Evolutionary conservation across 305 asterid genomes (phyloP).

Genomic region (Fraxinus platypoda): DNA sequence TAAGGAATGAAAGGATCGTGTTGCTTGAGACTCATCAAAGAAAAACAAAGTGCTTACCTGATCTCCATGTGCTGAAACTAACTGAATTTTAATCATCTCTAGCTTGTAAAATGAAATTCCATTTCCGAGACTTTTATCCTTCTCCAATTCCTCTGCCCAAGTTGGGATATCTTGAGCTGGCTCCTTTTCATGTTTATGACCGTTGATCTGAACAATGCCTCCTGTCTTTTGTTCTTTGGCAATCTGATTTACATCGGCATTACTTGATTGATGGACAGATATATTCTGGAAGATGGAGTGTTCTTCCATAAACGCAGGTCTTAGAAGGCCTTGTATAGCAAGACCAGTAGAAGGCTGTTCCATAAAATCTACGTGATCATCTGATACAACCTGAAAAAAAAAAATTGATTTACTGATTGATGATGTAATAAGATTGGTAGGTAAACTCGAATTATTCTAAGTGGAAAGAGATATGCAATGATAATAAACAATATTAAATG

Average conservation of each 20-base stretch:
- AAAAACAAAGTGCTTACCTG: slow-evolving; percentile 40
- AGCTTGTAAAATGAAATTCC: slow-evolving; percentile 90
- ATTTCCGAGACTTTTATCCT: slow-evolving; percentile 59
- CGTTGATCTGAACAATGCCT: slow-evolving; percentile 49
- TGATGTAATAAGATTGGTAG: background rate
- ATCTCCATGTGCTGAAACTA: slow-evolving; percentile 67
- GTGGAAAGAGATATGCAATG: background rate
- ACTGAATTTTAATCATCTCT: slow-evolving; percentile 79
- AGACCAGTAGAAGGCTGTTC: slow-evolving; percentile 94
- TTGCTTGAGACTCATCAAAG: background rate
- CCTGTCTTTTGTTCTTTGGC: slow-evolving; percentile 47
- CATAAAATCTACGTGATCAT: slow-evolving; percentile 86
- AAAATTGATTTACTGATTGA: slow-evolving; percentile 11
- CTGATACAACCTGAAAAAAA: slow-evolving; percentile 67
- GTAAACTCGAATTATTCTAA: background rate
- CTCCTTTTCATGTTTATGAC: slow-evolving; percentile 56
- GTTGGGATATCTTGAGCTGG: slow-evolving; percentile 45
- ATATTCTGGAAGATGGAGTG: slow-evolving; percentile 67
- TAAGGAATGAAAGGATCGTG: background rate
- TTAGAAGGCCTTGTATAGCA: slow-evolving; percentile 84
- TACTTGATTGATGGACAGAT: slow-evolving; percentile 44
- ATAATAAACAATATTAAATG: background rate
- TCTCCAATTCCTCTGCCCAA: slow-evolving; percentile 71
- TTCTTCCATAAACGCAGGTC: slow-evolving; percentile 91
- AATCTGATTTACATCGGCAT: slow-evolving; percentile 32